Evolutionary conservation across 192 early-diverging fungal species (phyloP), one percentile per base, ranked within the genome.

Genomic region (Podila horticola): DNA sequence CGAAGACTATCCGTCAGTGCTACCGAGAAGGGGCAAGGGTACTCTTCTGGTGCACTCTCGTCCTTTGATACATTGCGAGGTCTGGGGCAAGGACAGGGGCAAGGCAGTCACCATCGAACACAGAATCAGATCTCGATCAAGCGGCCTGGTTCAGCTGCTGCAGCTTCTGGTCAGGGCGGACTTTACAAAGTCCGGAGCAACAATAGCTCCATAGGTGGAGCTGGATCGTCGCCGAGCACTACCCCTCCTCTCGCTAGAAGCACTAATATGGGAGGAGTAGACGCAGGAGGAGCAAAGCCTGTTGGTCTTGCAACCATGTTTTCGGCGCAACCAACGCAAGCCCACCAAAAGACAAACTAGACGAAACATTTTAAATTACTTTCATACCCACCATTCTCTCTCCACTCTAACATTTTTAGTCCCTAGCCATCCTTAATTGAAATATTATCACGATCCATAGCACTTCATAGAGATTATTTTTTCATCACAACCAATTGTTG

Each of bases 1-100:
- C 62, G 67, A 5, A 66, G 68, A 30, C 30, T 75, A 22, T 69
- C 74, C 30, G 38, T 69, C 24, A 75, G 60, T 12, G 62, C 20
- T 34, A 11, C 52, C 2, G 74, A 69, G 29, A 61, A 36, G 2
- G 50, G 66, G 13, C 12, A 52, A 13, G 19, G 41, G 2, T 45
- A 15, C 41, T 45, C 41, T 17, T 45, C 41, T 15, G 41, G 41
- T 4, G 41, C 41, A 0, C 41, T 45, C 0, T 45, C 41, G 15
- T 45, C 41, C 41, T 45, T 45, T 45, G 41, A 45, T 45, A 4
- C 41, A 13, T 24, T 28, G n/a, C 22, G 15, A 26, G 38, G 13
- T 19, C 11, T 9, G 3, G 58, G 29, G n/a, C 59, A 15, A 5
- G 58, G 20, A 50, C 52, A 36, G 15, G 57, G 57, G 5, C 36